These are phyloP conservation scores for Yamadazyma akitaensis DNA, from an alignment of 805 yeast species.

Conservation along the genomic window DNA sequence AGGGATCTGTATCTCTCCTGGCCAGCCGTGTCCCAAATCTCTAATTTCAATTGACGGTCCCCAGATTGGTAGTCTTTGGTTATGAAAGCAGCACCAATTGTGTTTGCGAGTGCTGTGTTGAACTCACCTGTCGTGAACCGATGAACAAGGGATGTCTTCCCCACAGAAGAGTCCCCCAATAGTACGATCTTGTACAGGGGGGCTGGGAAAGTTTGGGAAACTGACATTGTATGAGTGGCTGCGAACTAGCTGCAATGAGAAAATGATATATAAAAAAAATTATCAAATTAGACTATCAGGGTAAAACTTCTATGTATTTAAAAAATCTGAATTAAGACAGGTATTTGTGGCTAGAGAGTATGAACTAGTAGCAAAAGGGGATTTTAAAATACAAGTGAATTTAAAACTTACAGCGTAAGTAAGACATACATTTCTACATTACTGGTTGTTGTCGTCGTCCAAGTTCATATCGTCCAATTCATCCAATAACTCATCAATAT, in stretches of 20 bases:
- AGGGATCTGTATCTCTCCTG: conserved; percentile 75
- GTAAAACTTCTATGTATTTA: too few relatives aligned
- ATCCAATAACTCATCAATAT: conserved; percentile 87
- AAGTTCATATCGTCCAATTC: conserved; percentile 92
- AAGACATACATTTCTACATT: neutral
- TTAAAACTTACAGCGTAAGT: neutral
- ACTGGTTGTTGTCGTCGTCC: conserved; percentile 29
- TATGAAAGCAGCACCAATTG: conserved; percentile 98
- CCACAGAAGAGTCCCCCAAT: conserved; percentile 56
- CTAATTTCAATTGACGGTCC: conserved; percentile 47
- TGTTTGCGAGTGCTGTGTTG: conserved; percentile 78
- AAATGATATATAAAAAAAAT: too few relatives aligned
- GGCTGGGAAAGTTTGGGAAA: conserved; percentile 7
- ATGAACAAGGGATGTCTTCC: conserved; percentile 73
- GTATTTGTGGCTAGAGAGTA: too few relatives aligned
- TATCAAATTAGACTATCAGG: too few relatives aligned
- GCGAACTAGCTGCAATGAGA: neutral
- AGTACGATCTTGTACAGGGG: conserved; percentile 41
- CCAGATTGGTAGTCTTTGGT: conserved; percentile 56
- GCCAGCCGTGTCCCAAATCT: conserved; percentile 87
- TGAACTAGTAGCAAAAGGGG: too few relatives aligned
- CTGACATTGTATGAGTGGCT: neutral
- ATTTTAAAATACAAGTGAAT: neutral
- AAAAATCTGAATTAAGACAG: too few relatives aligned
- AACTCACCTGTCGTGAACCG: conserved; percentile 71